Percentiles rank a stretch among this genome's conserved stretches.
Evolutionary conservation across 1,139 yeast species (phyloP).

Genomic region (Protomyces inouyei): DNA sequence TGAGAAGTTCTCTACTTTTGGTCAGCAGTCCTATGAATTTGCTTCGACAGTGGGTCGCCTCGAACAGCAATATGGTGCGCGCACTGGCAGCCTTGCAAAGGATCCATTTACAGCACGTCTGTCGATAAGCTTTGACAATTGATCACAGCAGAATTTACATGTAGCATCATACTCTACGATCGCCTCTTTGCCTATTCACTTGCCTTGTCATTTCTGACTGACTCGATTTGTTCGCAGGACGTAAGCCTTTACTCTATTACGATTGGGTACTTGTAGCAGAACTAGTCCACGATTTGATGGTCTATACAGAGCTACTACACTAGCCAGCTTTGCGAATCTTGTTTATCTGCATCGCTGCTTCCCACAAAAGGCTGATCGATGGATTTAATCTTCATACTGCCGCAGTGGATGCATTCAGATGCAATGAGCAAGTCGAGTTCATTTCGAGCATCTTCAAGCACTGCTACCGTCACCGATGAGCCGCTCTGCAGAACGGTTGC

Average conservation of each 20-base stretch:
- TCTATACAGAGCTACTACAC: background rate
- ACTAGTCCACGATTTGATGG: background rate
- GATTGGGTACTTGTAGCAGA: background rate
- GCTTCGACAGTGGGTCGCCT: background rate
- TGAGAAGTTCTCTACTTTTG: too few relatives aligned
- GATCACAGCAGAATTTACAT: background rate
- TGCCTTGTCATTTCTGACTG: too few relatives aligned
- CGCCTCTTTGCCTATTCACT: too few relatives aligned
- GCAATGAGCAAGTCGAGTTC: constrained; percentile 60
- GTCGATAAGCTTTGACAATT: background rate
- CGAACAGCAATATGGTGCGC: background rate
- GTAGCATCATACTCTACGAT: too few relatives aligned
- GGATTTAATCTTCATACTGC: constrained; percentile 64
- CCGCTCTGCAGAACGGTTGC: background rate
- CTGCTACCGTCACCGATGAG: background rate
- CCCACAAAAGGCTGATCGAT: constrained; percentile 54
- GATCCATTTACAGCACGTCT: background rate
- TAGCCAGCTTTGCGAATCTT: background rate
- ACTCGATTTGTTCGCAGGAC: too few relatives aligned
- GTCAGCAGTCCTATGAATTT: background rate
- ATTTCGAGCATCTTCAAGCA: constrained; percentile 39
- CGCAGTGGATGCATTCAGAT: constrained; percentile 73
- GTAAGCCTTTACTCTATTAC: too few relatives aligned
- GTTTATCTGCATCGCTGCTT: background rate
- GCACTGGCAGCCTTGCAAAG: background rate